phyloP scores from a whole-genome alignment of 1,284 basidiomycete species.

The Ceratobasidium sp. region DNA sequence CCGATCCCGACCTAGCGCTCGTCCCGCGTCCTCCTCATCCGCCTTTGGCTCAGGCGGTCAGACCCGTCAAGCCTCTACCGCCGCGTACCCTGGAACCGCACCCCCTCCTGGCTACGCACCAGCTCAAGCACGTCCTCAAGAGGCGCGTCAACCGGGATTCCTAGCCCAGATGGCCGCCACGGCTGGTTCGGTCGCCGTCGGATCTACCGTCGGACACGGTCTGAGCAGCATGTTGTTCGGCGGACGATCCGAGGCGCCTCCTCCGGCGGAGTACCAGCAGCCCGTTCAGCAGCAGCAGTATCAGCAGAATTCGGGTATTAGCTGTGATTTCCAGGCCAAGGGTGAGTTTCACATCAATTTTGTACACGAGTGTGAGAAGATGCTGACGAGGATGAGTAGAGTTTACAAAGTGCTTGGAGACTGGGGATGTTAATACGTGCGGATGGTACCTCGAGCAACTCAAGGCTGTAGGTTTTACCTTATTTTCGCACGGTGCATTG shows the following conservation, averaged over 20 bases:
- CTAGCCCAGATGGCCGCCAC: slow-evolving; percentile 88
- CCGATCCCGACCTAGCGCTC: slow-evolving; percentile 72
- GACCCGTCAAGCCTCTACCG: slow-evolving; percentile 44
- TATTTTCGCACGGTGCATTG: slow-evolving; percentile 3
- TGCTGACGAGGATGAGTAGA: slow-evolving; percentile 60
- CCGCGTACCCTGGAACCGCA: slow-evolving; percentile 36
- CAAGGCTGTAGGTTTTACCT: slow-evolving; percentile 74
- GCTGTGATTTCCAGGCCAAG: slow-evolving; percentile 80
- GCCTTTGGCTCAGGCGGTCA: slow-evolving; percentile 46
- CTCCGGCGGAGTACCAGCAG: slow-evolving; percentile 55
- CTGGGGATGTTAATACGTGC: slow-evolving; percentile 79
- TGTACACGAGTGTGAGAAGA: slow-evolving; percentile 8
- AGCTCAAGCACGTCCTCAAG: slow-evolving; percentile 28
- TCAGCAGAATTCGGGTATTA: slow-evolving; percentile 58
- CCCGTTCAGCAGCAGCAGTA: slow-evolving; percentile 62
- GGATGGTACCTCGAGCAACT: slow-evolving; percentile 87
- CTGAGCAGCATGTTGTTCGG: slow-evolving; percentile 88
- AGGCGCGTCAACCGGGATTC: slow-evolving; percentile 71
- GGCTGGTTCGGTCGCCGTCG: slow-evolving; percentile 86
- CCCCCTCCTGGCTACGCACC: slow-evolving; percentile 42
- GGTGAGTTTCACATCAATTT: slow-evolving; percentile 61
- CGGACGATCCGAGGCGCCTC: slow-evolving; percentile 65
- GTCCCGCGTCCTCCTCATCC: slow-evolving; percentile 62
- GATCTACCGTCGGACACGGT: slow-evolving; percentile 86
- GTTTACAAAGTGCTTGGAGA: slow-evolving; percentile 82